A percentile compares a stretch with the other conserved stretches of the same genome.
Evolutionary conservation across 1,284 basidiomycete genomes (phyloP).

Genomic region (Mycena citricolor): DNA sequence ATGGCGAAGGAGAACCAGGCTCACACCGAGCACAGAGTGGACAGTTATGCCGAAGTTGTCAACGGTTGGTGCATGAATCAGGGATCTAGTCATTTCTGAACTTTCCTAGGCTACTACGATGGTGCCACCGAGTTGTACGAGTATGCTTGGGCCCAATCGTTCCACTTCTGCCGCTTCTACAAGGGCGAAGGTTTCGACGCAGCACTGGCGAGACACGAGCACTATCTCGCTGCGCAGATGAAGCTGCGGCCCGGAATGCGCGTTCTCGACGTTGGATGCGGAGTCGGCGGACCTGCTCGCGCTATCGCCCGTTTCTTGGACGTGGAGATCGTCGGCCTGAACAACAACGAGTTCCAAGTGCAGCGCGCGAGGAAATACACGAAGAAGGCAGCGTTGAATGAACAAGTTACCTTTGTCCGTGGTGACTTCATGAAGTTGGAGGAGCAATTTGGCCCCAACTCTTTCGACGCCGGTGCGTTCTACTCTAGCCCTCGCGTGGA

Average conservation of each 20-base stretch:
- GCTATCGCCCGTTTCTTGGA: constrained; percentile 93
- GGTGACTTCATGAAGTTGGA: constrained; percentile 95
- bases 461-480: constrained; percentile 85
- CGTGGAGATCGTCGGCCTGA: constrained; percentile 83
- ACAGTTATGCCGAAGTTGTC: constrained; percentile 89
- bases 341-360: constrained; percentile 97
- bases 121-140: constrained; percentile 96
- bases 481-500: no score
- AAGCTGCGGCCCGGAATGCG: constrained; percentile 84
- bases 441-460: constrained; percentile 90
- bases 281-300: constrained; percentile 94
- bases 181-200: constrained; percentile 87
- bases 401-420: constrained; percentile 81
- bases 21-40: constrained; percentile 76
- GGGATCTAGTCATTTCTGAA: not conserved
- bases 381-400: constrained; percentile 70
- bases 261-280: constrained; percentile 97
- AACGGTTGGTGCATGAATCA: constrained; percentile 62
- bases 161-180: constrained; percentile 98
- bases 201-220: constrained; percentile 92
- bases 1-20: constrained; percentile 65
- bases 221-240: constrained; percentile 91
- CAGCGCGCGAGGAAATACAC: constrained; percentile 85
- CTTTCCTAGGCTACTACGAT: constrained; percentile 82
- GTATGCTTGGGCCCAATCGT: constrained; percentile 90